Conservation (phyloP, 2,329 filamentous ascomycete genomes). For the Talaromyces sp. region DNA sequence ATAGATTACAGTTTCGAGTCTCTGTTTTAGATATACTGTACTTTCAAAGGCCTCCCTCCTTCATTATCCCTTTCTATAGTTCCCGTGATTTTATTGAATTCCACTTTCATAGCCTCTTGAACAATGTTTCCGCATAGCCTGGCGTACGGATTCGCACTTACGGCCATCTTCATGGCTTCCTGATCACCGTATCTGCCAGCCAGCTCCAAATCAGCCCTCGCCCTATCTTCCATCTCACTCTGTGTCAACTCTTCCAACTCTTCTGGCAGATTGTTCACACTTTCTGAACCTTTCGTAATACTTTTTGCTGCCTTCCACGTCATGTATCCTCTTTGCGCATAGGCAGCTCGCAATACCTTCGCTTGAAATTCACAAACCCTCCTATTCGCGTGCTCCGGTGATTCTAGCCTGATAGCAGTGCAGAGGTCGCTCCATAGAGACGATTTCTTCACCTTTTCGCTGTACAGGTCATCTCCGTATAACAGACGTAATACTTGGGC, state of each 20-base stretch:
- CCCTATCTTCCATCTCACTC: not conserved
- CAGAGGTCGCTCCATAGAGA: not conserved
- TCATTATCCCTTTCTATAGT: not conserved
- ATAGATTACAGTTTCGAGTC: not conserved
- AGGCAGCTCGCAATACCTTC: not conserved
- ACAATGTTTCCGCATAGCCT: slow-evolving; percentile 11
- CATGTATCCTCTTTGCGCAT: not conserved
- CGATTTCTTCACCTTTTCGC: not conserved
- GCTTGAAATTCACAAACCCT: not conserved
- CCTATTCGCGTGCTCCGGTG: not conserved
- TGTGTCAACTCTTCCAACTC: not conserved
- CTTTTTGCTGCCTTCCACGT: not conserved
- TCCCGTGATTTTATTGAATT: slow-evolving; percentile 36
- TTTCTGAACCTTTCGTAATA: not conserved
- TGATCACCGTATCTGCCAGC: slow-evolving; percentile 12
- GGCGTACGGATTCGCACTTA: slow-evolving; percentile 10
- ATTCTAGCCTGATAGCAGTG: not conserved
- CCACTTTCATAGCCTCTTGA: slow-evolving; percentile 5
- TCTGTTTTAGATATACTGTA: not conserved
- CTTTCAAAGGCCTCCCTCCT: not conserved
- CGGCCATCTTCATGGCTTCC: slow-evolving; percentile 11
- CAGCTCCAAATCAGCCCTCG: not conserved
- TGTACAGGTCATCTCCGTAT: not conserved
- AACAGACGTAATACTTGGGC: not conserved
- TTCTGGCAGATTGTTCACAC: not conserved